Percentiles rank a stretch among this genome's conserved stretches.
Conservation (phyloP, 1,139 yeast species). For the Saccharomyces hybrid region DNA sequence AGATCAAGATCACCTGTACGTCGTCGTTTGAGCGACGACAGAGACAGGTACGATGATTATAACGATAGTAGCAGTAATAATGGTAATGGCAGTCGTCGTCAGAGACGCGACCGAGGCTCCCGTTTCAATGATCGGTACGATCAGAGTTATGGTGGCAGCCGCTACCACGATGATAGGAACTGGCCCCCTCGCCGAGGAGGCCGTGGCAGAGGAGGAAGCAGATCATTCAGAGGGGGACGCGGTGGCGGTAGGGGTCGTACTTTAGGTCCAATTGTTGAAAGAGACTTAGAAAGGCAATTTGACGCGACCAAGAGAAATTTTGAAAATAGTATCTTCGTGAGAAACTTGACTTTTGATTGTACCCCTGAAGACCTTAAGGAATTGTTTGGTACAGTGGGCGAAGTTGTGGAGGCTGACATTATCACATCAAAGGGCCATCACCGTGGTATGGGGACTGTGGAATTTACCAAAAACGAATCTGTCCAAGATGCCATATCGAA, state of each 20-base stretch:
- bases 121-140: conserved; percentile 18
- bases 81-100: conserved; percentile 21
- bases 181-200: conserved; percentile 19
- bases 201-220: conserved; percentile 19
- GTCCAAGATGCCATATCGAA: conserved; percentile 64
- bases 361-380: conserved; percentile 50
- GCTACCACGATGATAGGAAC: background rate
- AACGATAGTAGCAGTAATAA: conserved; percentile 18
- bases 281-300: conserved; percentile 11
- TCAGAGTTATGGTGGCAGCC: background rate
- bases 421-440: conserved; percentile 72
- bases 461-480: conserved; percentile 55
- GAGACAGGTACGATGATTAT: conserved; percentile 12
- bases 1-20: conserved; percentile 26
- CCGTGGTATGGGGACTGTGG: conserved; percentile 86
- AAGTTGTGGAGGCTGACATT: conserved; percentile 73
- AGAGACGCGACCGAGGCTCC: conserved; percentile 11
- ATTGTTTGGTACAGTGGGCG: conserved; percentile 53
- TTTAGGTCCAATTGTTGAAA: conserved; percentile 9
- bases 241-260: conserved; percentile 27
- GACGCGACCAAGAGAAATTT: conserved; percentile 48
- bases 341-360: conserved; percentile 58
- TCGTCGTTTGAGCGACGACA: conserved; percentile 15
- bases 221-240: conserved; percentile 24
- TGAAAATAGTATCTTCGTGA: conserved; percentile 58